phyloP scores from a whole-genome alignment of 345 rosid genomes.

The Noccaea bulbosa region DNA sequence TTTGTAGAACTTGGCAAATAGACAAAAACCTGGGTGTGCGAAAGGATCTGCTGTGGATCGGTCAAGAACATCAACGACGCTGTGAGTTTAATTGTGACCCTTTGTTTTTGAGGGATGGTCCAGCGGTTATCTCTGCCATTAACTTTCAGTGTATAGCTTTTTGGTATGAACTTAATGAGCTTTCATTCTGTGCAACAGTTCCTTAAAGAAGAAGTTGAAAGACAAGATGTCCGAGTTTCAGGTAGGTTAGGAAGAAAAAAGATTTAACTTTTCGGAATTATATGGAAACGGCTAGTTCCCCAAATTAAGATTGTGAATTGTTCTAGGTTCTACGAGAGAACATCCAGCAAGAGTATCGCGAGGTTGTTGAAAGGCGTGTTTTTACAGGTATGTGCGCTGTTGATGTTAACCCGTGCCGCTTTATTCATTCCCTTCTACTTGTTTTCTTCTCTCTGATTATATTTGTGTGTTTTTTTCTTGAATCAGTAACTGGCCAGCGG shows the following conservation, averaged over 20 bases:
- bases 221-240: constrained; percentile 86
- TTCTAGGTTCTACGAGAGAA: constrained; percentile 77
- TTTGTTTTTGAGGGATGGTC: too few relatives aligned
- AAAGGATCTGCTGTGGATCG: constrained; percentile 90
- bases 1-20: constrained; percentile 80
- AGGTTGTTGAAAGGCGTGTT: constrained; percentile 88
- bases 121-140: too few relatives aligned
- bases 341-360: constrained; percentile 89
- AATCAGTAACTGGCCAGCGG: constrained; percentile 44
- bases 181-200: constrained; percentile 55
- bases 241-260: constrained; percentile 48
- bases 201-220: constrained; percentile 51
- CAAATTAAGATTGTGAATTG: neutral
- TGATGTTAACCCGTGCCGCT: neutral
- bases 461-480: constrained; percentile 23
- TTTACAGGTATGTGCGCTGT: constrained; percentile 59
- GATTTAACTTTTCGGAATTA: neutral
- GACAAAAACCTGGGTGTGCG: constrained; percentile 83
- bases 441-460: neutral
- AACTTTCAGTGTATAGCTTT: too few relatives aligned
- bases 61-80: constrained; percentile 84
- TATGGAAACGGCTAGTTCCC: constrained; percentile 2
- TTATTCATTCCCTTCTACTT: neutral
- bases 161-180: too few relatives aligned
- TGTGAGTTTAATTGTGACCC: too few relatives aligned